Conservation (phyloP, 2,329 filamentous ascomycete species). For the Colletotrichum nymphaeae region DNA sequence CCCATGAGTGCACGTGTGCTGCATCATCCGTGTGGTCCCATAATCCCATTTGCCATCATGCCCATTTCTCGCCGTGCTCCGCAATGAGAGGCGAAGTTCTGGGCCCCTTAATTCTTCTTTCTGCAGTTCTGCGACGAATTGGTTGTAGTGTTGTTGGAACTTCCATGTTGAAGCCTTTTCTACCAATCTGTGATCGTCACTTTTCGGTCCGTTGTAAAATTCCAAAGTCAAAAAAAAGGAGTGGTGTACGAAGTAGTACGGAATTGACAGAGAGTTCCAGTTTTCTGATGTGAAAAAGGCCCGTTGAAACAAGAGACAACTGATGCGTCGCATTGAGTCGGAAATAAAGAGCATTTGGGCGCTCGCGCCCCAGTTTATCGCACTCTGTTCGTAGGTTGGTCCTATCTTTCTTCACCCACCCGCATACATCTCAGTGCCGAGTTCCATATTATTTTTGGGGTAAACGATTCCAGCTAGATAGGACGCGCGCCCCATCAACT, state of each 20-base stretch:
- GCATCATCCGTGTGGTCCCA: conserved; percentile 1
- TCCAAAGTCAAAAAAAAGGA: background rate
- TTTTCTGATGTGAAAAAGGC: background rate
- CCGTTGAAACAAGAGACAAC: background rate
- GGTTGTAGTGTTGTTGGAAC: background rate
- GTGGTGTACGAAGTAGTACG: background rate
- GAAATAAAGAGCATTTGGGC: background rate
- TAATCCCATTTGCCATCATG: conserved; percentile 5
- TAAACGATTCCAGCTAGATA: conserved; percentile 5
- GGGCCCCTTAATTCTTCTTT: conserved; percentile 13
- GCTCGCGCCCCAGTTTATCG: background rate
- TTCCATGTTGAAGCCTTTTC: background rate
- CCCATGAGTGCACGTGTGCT: conserved; percentile 11
- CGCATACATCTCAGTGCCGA: conserved; percentile 6
- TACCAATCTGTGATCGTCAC: background rate
- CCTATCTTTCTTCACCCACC: background rate
- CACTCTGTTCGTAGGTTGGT: background rate
- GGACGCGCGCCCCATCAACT: background rate
- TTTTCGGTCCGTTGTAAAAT: background rate
- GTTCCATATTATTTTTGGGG: conserved; percentile 23
- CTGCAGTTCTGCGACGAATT: background rate
- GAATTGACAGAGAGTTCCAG: background rate
- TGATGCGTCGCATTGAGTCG: background rate
- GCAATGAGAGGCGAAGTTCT: conserved; percentile 2
- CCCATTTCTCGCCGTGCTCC: conserved; percentile 1